A percentile compares a stretch with the other conserved stretches of the same genome.
phyloP scores from a whole-genome alignment of 2,329 filamentous ascomycete species.

The Claviceps capensis region DNA sequence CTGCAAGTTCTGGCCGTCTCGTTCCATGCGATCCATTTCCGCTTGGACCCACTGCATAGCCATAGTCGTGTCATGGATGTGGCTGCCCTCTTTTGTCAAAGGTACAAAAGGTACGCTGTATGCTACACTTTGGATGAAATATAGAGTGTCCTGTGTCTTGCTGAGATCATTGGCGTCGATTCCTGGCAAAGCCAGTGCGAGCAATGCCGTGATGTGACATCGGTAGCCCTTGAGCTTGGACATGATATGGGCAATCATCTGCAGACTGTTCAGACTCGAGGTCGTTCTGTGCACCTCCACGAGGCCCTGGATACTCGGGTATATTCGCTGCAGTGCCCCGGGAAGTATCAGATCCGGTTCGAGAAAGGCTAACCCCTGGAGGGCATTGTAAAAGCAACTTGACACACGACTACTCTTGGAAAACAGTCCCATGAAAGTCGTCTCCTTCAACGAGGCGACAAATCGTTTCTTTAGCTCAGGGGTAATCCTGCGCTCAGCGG shows the following conservation, averaged over 20 bases:
- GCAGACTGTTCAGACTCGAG: constrained; percentile 79
- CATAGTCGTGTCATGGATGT: constrained; percentile 58
- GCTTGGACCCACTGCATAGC: constrained; percentile 89
- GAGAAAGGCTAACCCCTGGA: constrained; percentile 80
- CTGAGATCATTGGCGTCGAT: constrained; percentile 96
- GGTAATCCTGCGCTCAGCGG: constrained; percentile 64
- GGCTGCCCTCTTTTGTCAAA: constrained; percentile 43
- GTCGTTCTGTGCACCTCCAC: constrained; percentile 96
- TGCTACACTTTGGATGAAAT: constrained; percentile 89
- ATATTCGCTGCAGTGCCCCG: constrained; percentile 87
- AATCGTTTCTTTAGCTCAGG: constrained; percentile 76
- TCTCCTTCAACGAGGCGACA: constrained; percentile 76
- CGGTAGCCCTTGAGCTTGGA: constrained; percentile 88
- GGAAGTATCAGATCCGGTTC: constrained; percentile 87
- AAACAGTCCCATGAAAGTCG: constrained; percentile 96
- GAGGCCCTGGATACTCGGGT: constrained; percentile 88
- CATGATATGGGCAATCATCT: constrained; percentile 86
- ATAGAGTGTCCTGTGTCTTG: constrained; percentile 87
- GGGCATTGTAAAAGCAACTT: constrained; percentile 77
- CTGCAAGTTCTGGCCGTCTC: constrained; percentile 69
- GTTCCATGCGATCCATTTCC: constrained; percentile 88
- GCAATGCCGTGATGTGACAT: constrained; percentile 84
- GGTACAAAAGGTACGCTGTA: constrained; percentile 92
- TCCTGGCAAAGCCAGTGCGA: constrained; percentile 86
- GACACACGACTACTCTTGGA: constrained; percentile 88